These are phyloP conservation scores for Davidsoniella australis DNA, from an alignment of 2,329 filamentous ascomycete species.

Conservation along the genomic window DNA sequence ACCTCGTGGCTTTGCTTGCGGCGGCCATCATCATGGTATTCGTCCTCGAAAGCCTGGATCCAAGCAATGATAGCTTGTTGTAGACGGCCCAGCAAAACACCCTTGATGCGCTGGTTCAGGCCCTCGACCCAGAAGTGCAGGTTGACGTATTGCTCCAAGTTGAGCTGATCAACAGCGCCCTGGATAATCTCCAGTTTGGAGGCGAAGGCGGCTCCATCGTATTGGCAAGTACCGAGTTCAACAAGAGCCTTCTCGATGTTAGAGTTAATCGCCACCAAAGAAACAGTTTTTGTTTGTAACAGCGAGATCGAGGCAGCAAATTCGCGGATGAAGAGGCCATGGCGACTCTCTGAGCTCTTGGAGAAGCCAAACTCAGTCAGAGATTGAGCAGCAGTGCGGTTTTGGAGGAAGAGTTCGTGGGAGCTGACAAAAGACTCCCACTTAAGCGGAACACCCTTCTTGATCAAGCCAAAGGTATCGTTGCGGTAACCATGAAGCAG, in stretches of 20 bases:
- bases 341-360: slow-evolving; percentile 64
- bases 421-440: slow-evolving; percentile 98
- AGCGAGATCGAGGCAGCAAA: slow-evolving; percentile 77
- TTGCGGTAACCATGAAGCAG: slow-evolving; percentile 83
- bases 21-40: slow-evolving; percentile 32
- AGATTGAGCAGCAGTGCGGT: slow-evolving; percentile 29
- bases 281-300: slow-evolving; percentile 72
- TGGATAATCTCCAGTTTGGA: slow-evolving; percentile 72
- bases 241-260: slow-evolving; percentile 64
- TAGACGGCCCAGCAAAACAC: slow-evolving; percentile 64
- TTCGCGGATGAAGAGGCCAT: slow-evolving; percentile 90
- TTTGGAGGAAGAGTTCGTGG: slow-evolving; percentile 64
- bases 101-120: slow-evolving; percentile 73
- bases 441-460: slow-evolving; percentile 73
- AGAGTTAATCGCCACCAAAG: slow-evolving; percentile 62
- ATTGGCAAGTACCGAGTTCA: slow-evolving; percentile 72
- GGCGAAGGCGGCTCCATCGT: slow-evolving; percentile 64
- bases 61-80: slow-evolving; percentile 69
- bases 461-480: slow-evolving; percentile 67
- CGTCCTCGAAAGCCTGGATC: slow-evolving; percentile 69
- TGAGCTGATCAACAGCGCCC: slow-evolving; percentile 84
- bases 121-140: slow-evolving; percentile 76
- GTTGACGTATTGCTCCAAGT: slow-evolving; percentile 91
- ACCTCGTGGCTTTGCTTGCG: slow-evolving; percentile 30
- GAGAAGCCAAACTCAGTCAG: slow-evolving; percentile 26